Base-by-base conservation (phyloP, 148 eudicot species). In the Camellia lanceoleosa region DNA sequence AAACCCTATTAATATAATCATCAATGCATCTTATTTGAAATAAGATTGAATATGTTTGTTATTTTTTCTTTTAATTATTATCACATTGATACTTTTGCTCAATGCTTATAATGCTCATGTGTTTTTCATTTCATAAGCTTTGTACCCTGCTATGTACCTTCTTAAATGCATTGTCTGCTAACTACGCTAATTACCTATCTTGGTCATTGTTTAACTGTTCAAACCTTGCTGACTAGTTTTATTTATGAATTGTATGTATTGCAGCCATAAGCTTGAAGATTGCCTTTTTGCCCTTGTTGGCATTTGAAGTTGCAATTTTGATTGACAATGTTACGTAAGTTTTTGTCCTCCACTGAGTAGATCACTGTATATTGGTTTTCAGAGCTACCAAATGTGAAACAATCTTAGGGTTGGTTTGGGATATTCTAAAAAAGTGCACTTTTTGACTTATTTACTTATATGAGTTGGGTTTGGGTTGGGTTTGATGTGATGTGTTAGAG, bases 201-300 rank as follows among this genome's bases (percentile, higher is more conserved):
- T 23, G 47, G 3, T 79, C 20, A 62, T 16, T 72, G 41, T 65
- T 61, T 54, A 61, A 43, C 16, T 76, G 52, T 15, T 74, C 65
- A 58, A 3, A 2, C 14, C 16, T 75, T 18, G 15, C 41, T 41
- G 14, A 71, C 70, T 76, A 63, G 65, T 77, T 78, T 49, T 16
- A 46, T 61, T 70, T 54, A 42, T 74, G 23, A 41, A 82, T 30
- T 67, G 38, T 83, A 62, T 76, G 38, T 62, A 55, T 75, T 78
- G 80, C 87, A 87, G 89, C 81, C 72, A 77, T 87, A 61, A 82
- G 56, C 81, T 70, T 87, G 85, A 87, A 87, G 89, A 79, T 87
- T 71, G 89, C 82, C 23, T 87, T 81, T 80, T 46, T 84, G 63
- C 89, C 89, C 47, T 73, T 87, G 82, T 83, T 87, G 61, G 86